Percentiles rank a stretch among this genome's conserved stretches.
Evolutionary conservation across 75 land plant genomes (phyloP).

Genomic region (Sequoia sempervirens): DNA sequence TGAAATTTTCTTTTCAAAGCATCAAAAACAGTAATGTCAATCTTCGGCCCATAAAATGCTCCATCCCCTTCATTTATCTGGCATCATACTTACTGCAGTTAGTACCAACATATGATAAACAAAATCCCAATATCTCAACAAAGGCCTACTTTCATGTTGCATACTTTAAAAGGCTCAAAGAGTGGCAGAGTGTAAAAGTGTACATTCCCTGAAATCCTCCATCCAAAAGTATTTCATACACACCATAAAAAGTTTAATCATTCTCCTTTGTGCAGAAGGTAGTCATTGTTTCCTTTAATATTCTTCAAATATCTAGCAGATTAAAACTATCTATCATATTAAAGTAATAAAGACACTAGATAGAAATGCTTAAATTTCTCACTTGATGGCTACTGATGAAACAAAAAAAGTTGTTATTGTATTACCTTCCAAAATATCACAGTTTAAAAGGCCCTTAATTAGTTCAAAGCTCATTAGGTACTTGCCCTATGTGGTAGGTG

Average conservation of each 20-base stretch:
- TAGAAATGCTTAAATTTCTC: background rate
- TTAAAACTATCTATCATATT: background rate
- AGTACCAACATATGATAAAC: background rate
- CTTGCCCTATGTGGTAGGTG: background rate
- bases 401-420: background rate
- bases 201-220: too few relatives aligned
- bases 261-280: background rate
- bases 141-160: background rate
- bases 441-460: background rate
- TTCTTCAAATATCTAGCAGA: background rate
- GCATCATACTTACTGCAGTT: background rate
- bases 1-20: constrained; percentile 97
- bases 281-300: background rate
- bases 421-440: background rate
- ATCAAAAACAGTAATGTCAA: constrained; percentile 97
- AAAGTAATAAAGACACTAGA: background rate
- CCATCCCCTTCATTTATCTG: constrained; percentile 99
- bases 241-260: background rate
- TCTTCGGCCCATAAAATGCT: constrained; percentile 99
- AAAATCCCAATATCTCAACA: background rate
- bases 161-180: background rate
- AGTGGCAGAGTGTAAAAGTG: background rate
- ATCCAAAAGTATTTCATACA: background rate
- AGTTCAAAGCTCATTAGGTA: background rate
- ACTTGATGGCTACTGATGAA: background rate